Evolutionary conservation across 1,139 yeast species (phyloP).

Genomic region (Pneumocystis jirovecii): DNA sequence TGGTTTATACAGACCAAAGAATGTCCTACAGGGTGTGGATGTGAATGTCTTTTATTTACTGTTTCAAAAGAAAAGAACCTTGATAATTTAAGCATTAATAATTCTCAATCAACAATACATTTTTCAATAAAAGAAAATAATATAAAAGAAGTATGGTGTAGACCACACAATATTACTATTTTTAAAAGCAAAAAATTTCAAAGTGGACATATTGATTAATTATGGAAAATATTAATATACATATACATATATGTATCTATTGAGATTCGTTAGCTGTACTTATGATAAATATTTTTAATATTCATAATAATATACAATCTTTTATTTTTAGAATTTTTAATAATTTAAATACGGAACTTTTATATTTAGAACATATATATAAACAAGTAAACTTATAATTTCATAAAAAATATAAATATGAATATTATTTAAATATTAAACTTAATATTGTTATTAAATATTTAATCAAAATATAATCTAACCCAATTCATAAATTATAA

Average conservation of each 20-base stretch:
- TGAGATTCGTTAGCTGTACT: no score
- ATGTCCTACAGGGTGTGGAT: background rate
- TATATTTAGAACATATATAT: no score
- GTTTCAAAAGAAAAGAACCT: background rate
- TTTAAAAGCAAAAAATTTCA: background rate
- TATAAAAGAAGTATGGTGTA: background rate
- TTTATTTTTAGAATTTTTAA: background rate
- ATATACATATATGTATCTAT: no score
- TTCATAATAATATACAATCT: no score
- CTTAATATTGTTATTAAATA: background rate
- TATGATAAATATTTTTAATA: no score
- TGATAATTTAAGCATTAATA: background rate
- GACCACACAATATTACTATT: background rate
- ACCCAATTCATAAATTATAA: background rate
- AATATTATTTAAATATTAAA: no score
- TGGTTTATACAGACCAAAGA: constrained; percentile 1
- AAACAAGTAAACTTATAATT: background rate
- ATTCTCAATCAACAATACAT: background rate
- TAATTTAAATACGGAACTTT: no score
- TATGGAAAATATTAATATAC: background rate
- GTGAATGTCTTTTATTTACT: background rate
- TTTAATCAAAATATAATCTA: background rate
- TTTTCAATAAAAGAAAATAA: background rate
- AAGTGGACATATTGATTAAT: background rate
- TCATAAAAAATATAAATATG: background rate